Evolutionary conservation across 257 asterid genomes (phyloP).

Genomic region (Mitragyna speciosa): DNA sequence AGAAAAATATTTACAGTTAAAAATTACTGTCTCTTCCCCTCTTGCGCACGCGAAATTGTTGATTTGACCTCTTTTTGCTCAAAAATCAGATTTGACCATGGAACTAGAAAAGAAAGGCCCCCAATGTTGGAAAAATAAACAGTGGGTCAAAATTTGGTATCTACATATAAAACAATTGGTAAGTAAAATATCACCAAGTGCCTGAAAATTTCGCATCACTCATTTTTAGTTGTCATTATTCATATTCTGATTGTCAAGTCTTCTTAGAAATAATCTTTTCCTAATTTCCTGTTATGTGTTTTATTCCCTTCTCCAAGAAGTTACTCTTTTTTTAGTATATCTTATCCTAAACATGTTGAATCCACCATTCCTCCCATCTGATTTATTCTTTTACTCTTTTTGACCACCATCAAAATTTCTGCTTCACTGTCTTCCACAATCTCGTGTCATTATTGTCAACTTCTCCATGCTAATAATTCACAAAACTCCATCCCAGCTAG

Average conservation of each 20-base stretch:
- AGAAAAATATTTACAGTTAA: no score
- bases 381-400: no score
- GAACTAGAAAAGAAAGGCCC: no score
- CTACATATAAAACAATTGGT: neutral
- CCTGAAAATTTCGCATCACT: neutral
- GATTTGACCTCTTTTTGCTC: no score
- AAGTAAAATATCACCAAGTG: neutral
- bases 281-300: neutral
- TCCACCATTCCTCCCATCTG: neutral
- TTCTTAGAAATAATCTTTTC: neutral
- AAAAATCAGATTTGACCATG: no score
- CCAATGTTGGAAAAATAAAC: no score
- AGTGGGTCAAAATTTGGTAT: no score
- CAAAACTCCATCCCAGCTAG: neutral
- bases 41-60: no score
- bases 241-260: neutral
- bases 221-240: neutral
- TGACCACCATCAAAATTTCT: neutral
- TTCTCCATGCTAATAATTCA: no score
- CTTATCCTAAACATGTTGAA: constrained; percentile 1
- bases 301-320: neutral
- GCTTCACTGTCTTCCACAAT: neutral
- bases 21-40: no score
- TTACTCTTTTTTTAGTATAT: no score
- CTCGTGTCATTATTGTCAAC: neutral